A percentile compares a stretch with the other conserved stretches of the same genome.
Conservation (phyloP, 371 early-diverging fungal species). For the Mortierella sp. region DNA sequence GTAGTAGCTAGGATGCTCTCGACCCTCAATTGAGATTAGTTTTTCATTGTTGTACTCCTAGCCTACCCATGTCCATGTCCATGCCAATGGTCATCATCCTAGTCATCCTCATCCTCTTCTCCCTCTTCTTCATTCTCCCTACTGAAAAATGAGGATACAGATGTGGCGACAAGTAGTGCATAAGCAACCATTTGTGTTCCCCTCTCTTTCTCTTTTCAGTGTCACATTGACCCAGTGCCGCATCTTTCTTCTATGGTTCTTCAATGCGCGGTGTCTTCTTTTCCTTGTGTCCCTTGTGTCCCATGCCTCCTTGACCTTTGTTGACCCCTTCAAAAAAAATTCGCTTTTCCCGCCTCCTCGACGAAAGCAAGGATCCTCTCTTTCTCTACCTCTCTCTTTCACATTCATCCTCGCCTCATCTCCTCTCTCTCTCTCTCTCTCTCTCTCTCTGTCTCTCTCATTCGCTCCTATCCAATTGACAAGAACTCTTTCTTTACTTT, state of each 20-base stretch:
- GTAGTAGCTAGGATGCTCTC: not conserved
- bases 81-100: not conserved
- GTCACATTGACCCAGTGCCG: not conserved
- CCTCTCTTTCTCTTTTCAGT: not conserved
- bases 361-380: conserved; percentile 1
- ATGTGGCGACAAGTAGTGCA: conserved; percentile 9
- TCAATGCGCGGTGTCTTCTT: not conserved
- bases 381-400: not conserved
- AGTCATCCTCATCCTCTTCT: not conserved
- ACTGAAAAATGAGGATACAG: not conserved
- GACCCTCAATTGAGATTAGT: not conserved
- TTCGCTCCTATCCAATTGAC: not conserved
- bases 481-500: not conserved
- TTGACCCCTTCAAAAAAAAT: not conserved
- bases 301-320: not conserved
- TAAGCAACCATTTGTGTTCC: not conserved
- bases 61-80: no score
- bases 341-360: conserved; percentile 15
- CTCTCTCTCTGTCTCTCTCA: not conserved
- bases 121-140: not conserved
- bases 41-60: not conserved
- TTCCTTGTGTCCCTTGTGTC: not conserved
- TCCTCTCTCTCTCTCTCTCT: not conserved
- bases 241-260: not conserved
- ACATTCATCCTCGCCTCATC: not conserved